Conservation (phyloP, 176 grass and related monocot species). For the Oropetium thomaeum region DNA sequence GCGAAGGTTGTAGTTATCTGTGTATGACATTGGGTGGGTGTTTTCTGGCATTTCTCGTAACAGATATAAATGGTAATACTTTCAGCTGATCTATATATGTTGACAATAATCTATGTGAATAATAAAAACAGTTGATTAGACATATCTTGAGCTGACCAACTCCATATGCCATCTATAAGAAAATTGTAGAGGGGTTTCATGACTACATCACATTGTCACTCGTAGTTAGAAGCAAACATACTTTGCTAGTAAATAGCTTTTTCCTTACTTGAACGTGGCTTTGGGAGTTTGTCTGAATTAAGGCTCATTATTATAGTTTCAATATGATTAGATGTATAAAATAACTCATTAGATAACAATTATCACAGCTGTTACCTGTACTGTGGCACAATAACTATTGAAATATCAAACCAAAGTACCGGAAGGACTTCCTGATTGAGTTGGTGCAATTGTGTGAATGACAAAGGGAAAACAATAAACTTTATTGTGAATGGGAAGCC, state of each 20-base stretch:
- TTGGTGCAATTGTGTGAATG: background rate
- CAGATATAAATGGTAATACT: background rate
- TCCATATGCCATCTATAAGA: background rate
- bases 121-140: background rate
- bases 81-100: background rate
- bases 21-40: background rate
- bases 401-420: background rate
- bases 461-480: background rate
- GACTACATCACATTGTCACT: background rate
- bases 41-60: background rate
- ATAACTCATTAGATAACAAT: background rate
- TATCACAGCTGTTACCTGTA: background rate
- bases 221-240: background rate
- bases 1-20: background rate
- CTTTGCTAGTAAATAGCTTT: background rate
- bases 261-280: background rate
- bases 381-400: background rate
- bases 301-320: background rate
- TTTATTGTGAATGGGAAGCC: background rate
- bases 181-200: background rate
- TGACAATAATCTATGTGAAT: background rate
- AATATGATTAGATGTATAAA: background rate
- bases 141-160: background rate
- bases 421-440: background rate
- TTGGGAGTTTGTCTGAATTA: background rate